phyloP scores from a whole-genome alignment of 352 stramenopile species.

The Phytophthora tubulina region DNA sequence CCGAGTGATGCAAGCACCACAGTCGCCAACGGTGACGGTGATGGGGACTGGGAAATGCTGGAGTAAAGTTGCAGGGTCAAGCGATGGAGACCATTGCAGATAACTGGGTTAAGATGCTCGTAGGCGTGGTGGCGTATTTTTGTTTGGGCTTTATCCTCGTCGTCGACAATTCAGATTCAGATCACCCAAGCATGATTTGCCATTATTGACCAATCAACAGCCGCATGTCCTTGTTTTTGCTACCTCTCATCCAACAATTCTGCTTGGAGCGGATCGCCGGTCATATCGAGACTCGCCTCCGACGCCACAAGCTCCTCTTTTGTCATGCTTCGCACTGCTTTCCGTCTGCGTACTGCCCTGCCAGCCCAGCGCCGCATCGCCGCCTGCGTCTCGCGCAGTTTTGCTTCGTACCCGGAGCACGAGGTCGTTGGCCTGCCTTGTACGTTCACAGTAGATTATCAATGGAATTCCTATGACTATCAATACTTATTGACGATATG shows the following conservation, averaged over 20 bases:
- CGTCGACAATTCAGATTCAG: not conserved
- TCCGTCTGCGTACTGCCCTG: slow-evolving; percentile 53
- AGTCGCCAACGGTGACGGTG: slow-evolving; percentile 14
- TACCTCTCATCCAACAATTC: slow-evolving; percentile 28
- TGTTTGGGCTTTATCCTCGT: not conserved
- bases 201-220: slow-evolving; percentile 20
- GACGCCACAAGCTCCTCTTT: slow-evolving; percentile 9
- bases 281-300: slow-evolving; percentile 35
- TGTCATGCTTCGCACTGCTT: slow-evolving; percentile 72
- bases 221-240: slow-evolving; percentile 17
- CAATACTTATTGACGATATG: slow-evolving; percentile 10
- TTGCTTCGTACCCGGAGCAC: slow-evolving; percentile 80
- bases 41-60: slow-evolving; percentile 46
- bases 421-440: slow-evolving; percentile 84
- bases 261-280: slow-evolving; percentile 30
- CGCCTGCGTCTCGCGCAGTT: slow-evolving; percentile 53
- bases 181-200: slow-evolving; percentile 7
- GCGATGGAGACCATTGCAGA: not conserved
- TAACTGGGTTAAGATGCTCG: slow-evolving; percentile 14
- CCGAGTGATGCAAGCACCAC: slow-evolving; percentile 21
- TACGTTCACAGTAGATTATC: slow-evolving; percentile 29
- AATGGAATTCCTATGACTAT: not conserved
- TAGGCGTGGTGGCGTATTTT: slow-evolving; percentile 7
- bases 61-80: slow-evolving; percentile 19
- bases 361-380: slow-evolving; percentile 50